Conservation (phyloP, 2,329 filamentous ascomycete species). For the Talaromyces sp. region DNA sequence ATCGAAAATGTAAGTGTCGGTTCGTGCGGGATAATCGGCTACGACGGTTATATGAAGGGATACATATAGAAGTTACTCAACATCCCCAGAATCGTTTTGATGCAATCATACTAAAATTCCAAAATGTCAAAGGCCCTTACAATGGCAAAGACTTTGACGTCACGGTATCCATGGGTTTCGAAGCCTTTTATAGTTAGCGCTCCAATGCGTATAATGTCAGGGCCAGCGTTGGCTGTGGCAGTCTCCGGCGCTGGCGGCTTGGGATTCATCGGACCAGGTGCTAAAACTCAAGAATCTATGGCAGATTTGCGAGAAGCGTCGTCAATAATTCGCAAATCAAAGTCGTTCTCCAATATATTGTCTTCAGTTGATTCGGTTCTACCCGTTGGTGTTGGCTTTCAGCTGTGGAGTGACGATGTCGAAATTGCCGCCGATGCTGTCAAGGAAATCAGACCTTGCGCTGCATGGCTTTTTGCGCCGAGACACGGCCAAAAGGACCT, state of each 20-base stretch:
- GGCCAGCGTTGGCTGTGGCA: slow-evolving; percentile 56
- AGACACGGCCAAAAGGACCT: slow-evolving; percentile 32
- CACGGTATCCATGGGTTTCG: slow-evolving; percentile 53
- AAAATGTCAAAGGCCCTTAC: not conserved
- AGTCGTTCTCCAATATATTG: slow-evolving; percentile 14
- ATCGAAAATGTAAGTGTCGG: slow-evolving; percentile 1
- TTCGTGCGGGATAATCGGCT: slow-evolving; percentile 11
- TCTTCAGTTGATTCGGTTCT: slow-evolving; percentile 22
- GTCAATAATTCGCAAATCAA: slow-evolving; percentile 24
- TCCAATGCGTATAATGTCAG: slow-evolving; percentile 67
- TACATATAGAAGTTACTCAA: not conserved
- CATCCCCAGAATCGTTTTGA: not conserved
- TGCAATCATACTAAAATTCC: not conserved
- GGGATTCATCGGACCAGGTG: slow-evolving; percentile 59
- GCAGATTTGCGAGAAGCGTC: slow-evolving; percentile 31
- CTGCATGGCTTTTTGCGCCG: slow-evolving; percentile 45
- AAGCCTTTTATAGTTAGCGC: slow-evolving; percentile 60
- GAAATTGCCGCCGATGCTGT: slow-evolving; percentile 31
- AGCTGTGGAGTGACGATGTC: slow-evolving; percentile 40
- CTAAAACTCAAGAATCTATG: slow-evolving; percentile 32
- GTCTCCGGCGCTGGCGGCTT: slow-evolving; percentile 57
- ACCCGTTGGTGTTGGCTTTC: slow-evolving; percentile 43
- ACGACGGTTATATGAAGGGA: not conserved
- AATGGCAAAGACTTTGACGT: slow-evolving; percentile 9
- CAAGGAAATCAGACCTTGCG: slow-evolving; percentile 37